These are phyloP conservation scores for Macrophomina pseudophaseolina DNA, from an alignment of 2,329 filamentous ascomycete genomes.

Conservation along the genomic window DNA sequence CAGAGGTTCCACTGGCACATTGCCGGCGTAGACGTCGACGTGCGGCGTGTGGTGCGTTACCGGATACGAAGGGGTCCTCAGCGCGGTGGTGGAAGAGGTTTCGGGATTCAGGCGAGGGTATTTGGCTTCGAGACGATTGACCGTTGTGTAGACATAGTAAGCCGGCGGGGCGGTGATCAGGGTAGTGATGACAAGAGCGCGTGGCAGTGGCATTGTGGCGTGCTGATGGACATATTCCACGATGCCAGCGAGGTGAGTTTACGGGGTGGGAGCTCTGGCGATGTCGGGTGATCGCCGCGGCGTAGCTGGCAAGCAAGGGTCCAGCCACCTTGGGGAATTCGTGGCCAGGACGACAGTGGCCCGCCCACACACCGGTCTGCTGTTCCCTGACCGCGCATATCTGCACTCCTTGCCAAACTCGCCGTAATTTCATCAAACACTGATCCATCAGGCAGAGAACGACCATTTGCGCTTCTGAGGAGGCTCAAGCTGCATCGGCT, in stretches of 20 bases:
- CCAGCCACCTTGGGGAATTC: too few species aligned
- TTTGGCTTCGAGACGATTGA: constrained; percentile 7
- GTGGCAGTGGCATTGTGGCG: neutral
- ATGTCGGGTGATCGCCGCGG: constrained; percentile 7
- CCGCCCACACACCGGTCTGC: too few species aligned
- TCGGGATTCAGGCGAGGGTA: constrained; percentile 9
- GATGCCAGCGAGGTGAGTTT: neutral
- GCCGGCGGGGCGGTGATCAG: constrained; percentile 3
- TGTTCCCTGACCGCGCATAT: too few species aligned
- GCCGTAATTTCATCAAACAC: too few species aligned
- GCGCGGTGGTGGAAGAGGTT: constrained; percentile 5
- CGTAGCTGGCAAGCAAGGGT: neutral
- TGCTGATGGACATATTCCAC: neutral
- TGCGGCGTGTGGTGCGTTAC: constrained; percentile 16
- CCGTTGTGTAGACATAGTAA: constrained; percentile 1
- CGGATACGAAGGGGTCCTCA: neutral
- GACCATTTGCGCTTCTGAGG: too few species aligned
- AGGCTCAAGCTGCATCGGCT: too few species aligned
- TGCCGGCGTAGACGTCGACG: constrained; percentile 16
- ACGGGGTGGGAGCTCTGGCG: neutral
- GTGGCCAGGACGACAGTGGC: too few species aligned
- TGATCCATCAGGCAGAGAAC: too few species aligned
- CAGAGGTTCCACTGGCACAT: neutral
- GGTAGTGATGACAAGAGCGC: constrained; percentile 2
- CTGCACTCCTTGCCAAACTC: too few species aligned